Evolutionary conservation across 805 yeast genomes (phyloP), one percentile per base, ranked within the genome.

Genomic region (Suhomyces tanzawaensis): DNA sequence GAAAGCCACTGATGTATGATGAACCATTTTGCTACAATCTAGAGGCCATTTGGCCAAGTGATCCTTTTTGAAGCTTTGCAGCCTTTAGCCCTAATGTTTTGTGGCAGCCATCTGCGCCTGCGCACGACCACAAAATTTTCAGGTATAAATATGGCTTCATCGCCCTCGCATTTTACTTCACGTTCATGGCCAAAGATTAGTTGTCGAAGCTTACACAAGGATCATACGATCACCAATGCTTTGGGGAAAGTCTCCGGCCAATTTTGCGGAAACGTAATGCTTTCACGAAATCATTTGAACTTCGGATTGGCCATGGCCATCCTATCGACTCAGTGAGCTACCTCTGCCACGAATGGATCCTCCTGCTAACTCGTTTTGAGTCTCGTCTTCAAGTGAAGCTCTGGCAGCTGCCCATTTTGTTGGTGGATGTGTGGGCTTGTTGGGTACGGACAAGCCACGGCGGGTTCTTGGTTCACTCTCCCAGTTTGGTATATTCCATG

Each of bases 231-330:
- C 51, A 45, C 36, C 42, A 48, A 60, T 59, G 84, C 84, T 80
- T 81, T 76, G 87, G 89, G 89, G 88, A 82, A 82, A 82, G 89
- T 82, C 89, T 82, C 88, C 89, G 78, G 85, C 85, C 85, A 64
- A 60, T 38, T 60, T 65, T 68, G 79, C 83, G 88, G 88, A 80
- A 81, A 81, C 74, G 73, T 52, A 59, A 53, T 60, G 67, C 52
- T 45, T 45, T 51, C 53, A 52, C 50, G 53, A 40, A 51, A 51
- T 48, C 61, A 52, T 48, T 61, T 51, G 48, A 47, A 38, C 32
- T n/a, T 21, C 24, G 7, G 11, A 21, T 21, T 21, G 7, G 11
- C 18, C 17, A 8, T 13, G 17, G n/a, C n/a, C 19, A n/a, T 19
- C 25, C n/a, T 25, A 21, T 14, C 14, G n/a, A n/a, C n/a, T n/a